Base-by-base conservation (phyloP, 495 filamentous ascomycete species). In the Penicillium daleae region DNA sequence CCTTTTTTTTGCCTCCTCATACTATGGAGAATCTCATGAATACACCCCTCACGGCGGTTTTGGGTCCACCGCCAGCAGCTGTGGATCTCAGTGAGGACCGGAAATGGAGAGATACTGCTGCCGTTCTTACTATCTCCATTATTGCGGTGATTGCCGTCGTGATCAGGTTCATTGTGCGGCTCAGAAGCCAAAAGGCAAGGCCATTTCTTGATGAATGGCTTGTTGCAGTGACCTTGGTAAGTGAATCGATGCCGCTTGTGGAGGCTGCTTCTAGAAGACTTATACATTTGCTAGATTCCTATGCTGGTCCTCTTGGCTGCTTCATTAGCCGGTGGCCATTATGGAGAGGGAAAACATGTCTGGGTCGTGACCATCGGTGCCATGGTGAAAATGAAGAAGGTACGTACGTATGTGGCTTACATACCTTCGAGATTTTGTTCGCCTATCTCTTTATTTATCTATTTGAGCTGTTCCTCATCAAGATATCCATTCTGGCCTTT, bases 401-500 rank as follows among this genome's bases (percentile, higher is more conserved):
- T 64, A 52, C 50, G 19, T 10, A 44, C 19, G 24, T 26, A 50
- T n/a, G 27, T 17, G 17, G 9, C n/a, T 40, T 7, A 24, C 9
- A 37, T 9, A 39, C 17, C 9, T 29, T 4, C n/a, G n/a, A 70
- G 69, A 46, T 62, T 6, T 59, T 71, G 4, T 66, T 65, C 49
- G 50, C 57, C 3, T 71, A 61, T 35, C 17, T 66, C 22, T 33
- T 69, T 7, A 33, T 71, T 24, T 71, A 71, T n/a, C 37, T 66
- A 8, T 64, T 62, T 37, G 57, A 63, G n/a, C 40, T 71, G 0
- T 59, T 54, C 29, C 15, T 67, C 2, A 69, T 69, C 53, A 69
- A 69, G 53, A n/a, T 60, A 4, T 69, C 66, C 0, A 66, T 71
- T 5, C 26, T 71, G 3, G 32, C 62, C 19, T 71, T 71, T 59